Conservation (phyloP, 495 filamentous ascomycete genomes). For the Aspergillus egyptiacus region DNA sequence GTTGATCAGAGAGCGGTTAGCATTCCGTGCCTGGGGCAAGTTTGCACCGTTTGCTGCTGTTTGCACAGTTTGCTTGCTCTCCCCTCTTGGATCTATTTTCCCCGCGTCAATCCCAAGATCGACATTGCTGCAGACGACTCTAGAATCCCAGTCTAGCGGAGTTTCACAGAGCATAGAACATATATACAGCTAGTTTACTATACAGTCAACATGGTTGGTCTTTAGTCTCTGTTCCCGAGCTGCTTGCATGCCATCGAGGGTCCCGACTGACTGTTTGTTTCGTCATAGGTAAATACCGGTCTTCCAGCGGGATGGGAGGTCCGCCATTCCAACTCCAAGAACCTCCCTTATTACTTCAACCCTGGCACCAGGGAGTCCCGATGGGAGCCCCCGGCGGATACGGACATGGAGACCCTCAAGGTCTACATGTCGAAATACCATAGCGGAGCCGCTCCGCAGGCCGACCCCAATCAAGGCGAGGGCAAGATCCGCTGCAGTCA, state of each 20-base stretch:
- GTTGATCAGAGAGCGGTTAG: not conserved
- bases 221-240: not conserved
- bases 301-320: slow-evolving; percentile 89
- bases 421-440: slow-evolving; percentile 85
- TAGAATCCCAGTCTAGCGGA: not conserved
- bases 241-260: not conserved
- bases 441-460: slow-evolving; percentile 47
- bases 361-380: slow-evolving; percentile 70
- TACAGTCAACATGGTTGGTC: slow-evolving; percentile 6
- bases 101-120: slow-evolving; percentile 21
- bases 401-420: slow-evolving; percentile 86
- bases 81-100: slow-evolving; percentile 10
- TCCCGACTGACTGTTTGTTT: not conserved
- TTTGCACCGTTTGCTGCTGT: slow-evolving; percentile 17
- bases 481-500: slow-evolving; percentile 92
- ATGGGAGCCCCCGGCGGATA: slow-evolving; percentile 87
- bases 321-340: slow-evolving; percentile 92
- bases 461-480: slow-evolving; percentile 47
- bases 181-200: not conserved
- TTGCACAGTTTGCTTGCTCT: slow-evolving; percentile 18
- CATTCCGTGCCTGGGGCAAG: not conserved
- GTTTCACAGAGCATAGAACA: not conserved
- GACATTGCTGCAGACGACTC: not conserved
- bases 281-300: slow-evolving; percentile 59
- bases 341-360: slow-evolving; percentile 98